Evolutionary conservation across 1,284 basidiomycete species (phyloP).

Genomic region (Violaceomyces palustris): DNA sequence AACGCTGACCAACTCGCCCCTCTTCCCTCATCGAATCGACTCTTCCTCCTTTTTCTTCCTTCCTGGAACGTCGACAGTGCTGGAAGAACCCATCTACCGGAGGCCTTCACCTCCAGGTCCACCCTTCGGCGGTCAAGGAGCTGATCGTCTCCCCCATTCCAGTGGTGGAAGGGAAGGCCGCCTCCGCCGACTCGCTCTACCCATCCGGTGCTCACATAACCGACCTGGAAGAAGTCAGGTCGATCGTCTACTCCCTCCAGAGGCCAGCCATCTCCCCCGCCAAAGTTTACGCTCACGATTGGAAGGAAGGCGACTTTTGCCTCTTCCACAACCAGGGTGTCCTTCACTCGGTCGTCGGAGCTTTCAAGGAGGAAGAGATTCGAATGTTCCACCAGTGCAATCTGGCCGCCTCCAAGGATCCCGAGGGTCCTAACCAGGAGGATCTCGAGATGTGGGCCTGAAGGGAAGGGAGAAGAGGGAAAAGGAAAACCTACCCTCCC

Average conservation of each 20-base stretch:
- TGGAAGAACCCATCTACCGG: constrained; percentile 82
- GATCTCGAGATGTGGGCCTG: too few species aligned
- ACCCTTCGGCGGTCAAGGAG: constrained; percentile 43
- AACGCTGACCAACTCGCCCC: neutral
- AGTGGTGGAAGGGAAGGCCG: constrained; percentile 57
- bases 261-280: constrained; percentile 70
- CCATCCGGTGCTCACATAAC: constrained; percentile 69
- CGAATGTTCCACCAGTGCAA: constrained; percentile 62
- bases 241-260: constrained; percentile 71
- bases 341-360: constrained; percentile 70
- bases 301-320: constrained; percentile 61
- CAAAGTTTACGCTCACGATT: constrained; percentile 57
- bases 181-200: constrained; percentile 62
- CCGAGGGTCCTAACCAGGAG: constrained; percentile 61
- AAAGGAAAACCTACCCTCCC: too few species aligned
- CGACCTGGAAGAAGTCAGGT: constrained; percentile 67
- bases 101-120: constrained; percentile 65
- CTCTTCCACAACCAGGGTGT: constrained; percentile 63
- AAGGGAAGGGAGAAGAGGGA: too few species aligned
- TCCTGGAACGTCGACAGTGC: too few species aligned
- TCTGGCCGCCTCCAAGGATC: constrained; percentile 69
- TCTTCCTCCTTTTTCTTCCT: constrained; percentile 49
- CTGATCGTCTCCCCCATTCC: constrained; percentile 63
- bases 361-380: constrained; percentile 58
- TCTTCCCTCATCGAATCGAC: neutral